Base-by-base conservation (phyloP, 179 eudicot genomes). In the Beta corolliflora region DNA sequence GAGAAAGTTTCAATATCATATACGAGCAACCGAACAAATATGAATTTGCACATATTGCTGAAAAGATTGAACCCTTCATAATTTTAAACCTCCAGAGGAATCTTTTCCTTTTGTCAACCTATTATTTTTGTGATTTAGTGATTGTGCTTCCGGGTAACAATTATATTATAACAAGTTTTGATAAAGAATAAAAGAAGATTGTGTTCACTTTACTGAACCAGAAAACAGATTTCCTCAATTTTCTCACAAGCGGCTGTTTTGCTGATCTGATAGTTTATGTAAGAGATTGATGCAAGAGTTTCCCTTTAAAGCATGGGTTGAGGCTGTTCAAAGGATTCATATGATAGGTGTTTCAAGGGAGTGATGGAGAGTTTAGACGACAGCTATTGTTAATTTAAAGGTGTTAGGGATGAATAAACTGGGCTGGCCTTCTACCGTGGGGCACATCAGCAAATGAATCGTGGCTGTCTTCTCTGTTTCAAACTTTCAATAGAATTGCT, bases 341-440 rank as follows among this genome's bases (percentile, higher is more conserved):
- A 36, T 36, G 41, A 36, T 36, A 36, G 41, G 41, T 36, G 3
- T 36, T 36, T 36, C 41, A 45, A 21, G 19, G 31, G 12, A n/a
- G 31, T 5, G 44, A 7, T 9, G 41, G 69, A 25, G 10, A 9
- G 8, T 70, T 19, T 45, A 45, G 73, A 44, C 19, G 48, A 54
- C 53, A 10, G 46, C 45, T 3, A 45, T 45, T 70, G 53, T 70
- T 70, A n/a, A 9, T 21, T 18, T n/a, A 11, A n/a, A 46, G 75
- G 75, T 71, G 56, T 11, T 48, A 14, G 31, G 7, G 31, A n/a
- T 71, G 36, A 56, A 45, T 46, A 60, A 60, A 25, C 21, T 44
- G 25, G 41, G 73, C 53, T n/a, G 53, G 56, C 75, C 41, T 70
- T 70, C 29, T 44, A 16, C 46, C 55, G 74, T 46, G 74, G 55